These are phyloP conservation scores for Sugiyamaella chiloensis DNA, from an alignment of 805 yeast species.

Conservation along the genomic window DNA sequence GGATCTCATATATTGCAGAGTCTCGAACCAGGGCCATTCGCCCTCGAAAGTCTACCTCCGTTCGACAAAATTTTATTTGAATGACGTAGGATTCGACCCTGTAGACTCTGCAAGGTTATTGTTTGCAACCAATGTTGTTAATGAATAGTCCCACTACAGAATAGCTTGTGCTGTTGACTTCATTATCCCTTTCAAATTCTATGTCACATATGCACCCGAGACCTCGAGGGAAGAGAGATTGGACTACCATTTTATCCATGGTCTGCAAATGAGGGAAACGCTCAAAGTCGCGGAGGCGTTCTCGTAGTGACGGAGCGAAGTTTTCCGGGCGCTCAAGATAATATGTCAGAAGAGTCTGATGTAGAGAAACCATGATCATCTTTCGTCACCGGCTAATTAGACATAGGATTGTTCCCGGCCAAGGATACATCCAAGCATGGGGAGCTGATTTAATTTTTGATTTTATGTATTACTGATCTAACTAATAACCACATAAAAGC, in stretches of 20 bases:
- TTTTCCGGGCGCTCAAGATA: too few species aligned
- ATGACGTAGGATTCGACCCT: conserved; percentile 18
- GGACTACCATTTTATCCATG: conserved; percentile 21
- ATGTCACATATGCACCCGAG: conserved; percentile 21
- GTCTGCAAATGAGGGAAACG: conserved; percentile 16
- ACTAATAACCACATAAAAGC: too few species aligned
- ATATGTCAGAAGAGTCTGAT: too few species aligned
- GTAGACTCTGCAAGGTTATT: conserved; percentile 15
- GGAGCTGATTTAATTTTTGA: too few species aligned
- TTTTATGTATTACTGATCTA: too few species aligned
- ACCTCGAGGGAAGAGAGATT: conserved; percentile 17
- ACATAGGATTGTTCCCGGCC: too few species aligned
- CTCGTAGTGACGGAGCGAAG: conserved; percentile 11
- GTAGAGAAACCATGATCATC: too few species aligned
- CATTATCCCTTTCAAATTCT: conserved; percentile 20
- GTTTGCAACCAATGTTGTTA: conserved; percentile 16
- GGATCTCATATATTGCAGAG: conserved; percentile 15
- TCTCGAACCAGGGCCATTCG: conserved; percentile 15
- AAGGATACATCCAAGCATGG: too few species aligned
- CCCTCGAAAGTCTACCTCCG: conserved; percentile 7
- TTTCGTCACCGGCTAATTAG: too few species aligned
- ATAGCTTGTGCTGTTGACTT: conserved; percentile 21
- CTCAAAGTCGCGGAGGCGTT: conserved; percentile 16
- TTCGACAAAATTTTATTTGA: conserved; percentile 16
- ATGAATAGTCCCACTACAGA: conserved; percentile 15